phyloP scores from a whole-genome alignment of 768 basidiomycete species.

The Collybiopsis confluens region DNA sequence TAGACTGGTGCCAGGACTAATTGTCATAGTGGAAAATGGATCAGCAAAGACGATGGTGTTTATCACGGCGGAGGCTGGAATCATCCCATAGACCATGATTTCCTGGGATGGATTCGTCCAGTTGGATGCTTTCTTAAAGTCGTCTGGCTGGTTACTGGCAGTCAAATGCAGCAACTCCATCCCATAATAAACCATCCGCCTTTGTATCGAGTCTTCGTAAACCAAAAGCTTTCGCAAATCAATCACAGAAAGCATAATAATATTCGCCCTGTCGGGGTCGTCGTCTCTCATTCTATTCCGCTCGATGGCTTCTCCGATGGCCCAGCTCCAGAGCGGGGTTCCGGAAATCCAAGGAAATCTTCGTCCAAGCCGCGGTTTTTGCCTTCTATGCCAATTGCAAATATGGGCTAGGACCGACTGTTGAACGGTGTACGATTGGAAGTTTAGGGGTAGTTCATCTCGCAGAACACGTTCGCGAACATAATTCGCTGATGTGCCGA shows the following conservation, averaged over 20 bases:
- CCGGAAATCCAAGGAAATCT: background rate
- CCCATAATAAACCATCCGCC: background rate
- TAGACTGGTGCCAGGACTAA: background rate
- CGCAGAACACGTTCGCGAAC: background rate
- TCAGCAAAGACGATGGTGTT: background rate
- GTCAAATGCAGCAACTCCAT: conserved; percentile 5
- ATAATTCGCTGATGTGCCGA: no score
- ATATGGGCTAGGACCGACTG: background rate
- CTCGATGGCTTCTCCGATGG: background rate
- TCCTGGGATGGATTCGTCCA: background rate
- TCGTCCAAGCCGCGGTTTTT: background rate
- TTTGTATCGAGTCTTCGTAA: background rate
- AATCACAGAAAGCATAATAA: background rate
- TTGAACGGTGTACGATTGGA: background rate
- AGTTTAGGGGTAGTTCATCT: background rate
- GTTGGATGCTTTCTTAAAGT: background rate
- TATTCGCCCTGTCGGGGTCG: background rate
- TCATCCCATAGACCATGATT: background rate
- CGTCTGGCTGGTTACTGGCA: background rate
- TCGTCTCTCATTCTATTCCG: background rate
- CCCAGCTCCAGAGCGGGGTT: background rate
- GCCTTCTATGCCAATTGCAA: background rate
- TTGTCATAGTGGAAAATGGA: no score
- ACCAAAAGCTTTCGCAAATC: background rate
- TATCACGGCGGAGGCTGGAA: background rate